Evolutionary conservation across 139 green algal species (phyloP), one percentile per base, ranked within the genome.

Genomic region (Picochlorum sp.): DNA sequence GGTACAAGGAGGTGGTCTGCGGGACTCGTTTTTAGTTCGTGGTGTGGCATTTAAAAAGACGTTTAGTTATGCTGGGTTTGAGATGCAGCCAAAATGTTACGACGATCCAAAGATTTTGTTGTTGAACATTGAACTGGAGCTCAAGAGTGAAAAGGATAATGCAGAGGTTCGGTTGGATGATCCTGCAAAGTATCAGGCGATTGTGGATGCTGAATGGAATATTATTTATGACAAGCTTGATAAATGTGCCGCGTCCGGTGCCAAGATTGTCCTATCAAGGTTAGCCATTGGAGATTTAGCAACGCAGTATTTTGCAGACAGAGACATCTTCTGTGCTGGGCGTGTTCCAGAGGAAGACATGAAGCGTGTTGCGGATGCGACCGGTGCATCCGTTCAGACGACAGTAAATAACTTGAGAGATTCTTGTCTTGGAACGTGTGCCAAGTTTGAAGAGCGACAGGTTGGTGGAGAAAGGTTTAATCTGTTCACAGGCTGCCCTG

Each of bases 41-140:
- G 94, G 94, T 4, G 94, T 99, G 28, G 94, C 92, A 5, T 99
- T 99, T 83, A 98, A 97, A 76, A 99, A 99, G 73, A 98, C 94
- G 14, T 99, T 99, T 74, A 89, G 78, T 9, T 99, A 99, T 68
- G 94, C 94, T 24, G 94, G 94, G 31, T 99, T 99, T 69, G 94
- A 99, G 86, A 95, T 98, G 88, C 92, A 98, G 85, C 92, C 92
- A 49, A 98, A 98, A 82, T 66, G 65, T 9, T 95, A 95, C 63
- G 65, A 84, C 18, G 38, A 74, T 89, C 69, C 93, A 34, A 96
- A 95, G 67, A 92, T 99, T 63, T 77, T 98, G 51, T 70, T 95
- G 62, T 83, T 99, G 45, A 99, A 99, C 78, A 90, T 99, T 47
- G 94, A 99, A 81, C 81, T 99, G 49, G 94, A 99, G 83, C 83